Evolutionary conservation across 352 stramenopile genomes (phyloP).

Genomic region (Globisporangium perplexum): DNA sequence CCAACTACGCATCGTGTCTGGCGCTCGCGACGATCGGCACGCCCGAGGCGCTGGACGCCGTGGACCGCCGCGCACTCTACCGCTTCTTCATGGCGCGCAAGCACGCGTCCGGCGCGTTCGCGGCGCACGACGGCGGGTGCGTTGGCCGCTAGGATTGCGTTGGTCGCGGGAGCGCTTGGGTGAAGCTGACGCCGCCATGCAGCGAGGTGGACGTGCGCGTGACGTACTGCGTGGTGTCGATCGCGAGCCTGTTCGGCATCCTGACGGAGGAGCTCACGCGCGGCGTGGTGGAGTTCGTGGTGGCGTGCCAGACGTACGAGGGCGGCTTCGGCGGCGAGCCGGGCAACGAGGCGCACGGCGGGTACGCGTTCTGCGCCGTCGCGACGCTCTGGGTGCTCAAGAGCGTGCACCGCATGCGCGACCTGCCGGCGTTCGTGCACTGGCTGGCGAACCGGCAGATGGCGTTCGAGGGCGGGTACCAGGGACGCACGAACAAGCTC

Average conservation of each 20-base stretch:
- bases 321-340: conserved; percentile 93
- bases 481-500: conserved; percentile 98
- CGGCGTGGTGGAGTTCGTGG: conserved; percentile 75
- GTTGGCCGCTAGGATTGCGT: not conserved
- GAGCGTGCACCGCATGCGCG: conserved; percentile 39
- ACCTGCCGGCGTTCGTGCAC: conserved; percentile 51
- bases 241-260: conserved; percentile 91
- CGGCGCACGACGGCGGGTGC: conserved; percentile 95
- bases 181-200: not conserved
- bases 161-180: no score
- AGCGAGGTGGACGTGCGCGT: conserved; percentile 95
- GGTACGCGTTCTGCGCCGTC: conserved; percentile 97
- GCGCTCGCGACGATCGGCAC: conserved; percentile 90
- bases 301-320: conserved; percentile 97
- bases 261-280: conserved; percentile 82
- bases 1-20: conserved; percentile 95
- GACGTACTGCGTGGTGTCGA: conserved; percentile 97
- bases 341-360: conserved; percentile 96
- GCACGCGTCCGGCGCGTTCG: conserved; percentile 84
- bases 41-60: conserved; percentile 59
- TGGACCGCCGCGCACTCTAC: conserved; percentile 83
- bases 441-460: conserved; percentile 96
- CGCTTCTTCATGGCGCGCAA: conserved; percentile 90
- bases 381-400: conserved; percentile 92
- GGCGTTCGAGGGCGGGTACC: conserved; percentile 88